Evolutionary conservation across 1,139 yeast genomes (phyloP), one percentile per base, ranked within the genome.

Genomic region (Pichia sp.): DNA sequence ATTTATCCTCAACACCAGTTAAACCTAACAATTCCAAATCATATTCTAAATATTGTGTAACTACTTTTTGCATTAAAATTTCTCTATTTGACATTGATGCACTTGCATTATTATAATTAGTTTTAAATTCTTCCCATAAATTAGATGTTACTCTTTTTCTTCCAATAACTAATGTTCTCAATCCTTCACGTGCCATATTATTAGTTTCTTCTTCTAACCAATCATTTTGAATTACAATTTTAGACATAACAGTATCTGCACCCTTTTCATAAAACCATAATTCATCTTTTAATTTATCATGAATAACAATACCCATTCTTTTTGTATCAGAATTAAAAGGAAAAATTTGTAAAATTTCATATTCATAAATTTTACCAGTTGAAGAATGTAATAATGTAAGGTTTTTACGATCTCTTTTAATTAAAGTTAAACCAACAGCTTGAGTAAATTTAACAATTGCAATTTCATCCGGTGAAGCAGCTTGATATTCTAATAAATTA

Each of bases 191-290:
- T 1, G 98, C 98, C 97, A 94, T 89, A 61, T 94, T 94, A 27
- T 90, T 84, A 0, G 96, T 87, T 67, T 94, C 99, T 67, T 94
- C 99, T 50, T 94, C 98, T 26, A 94, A 70, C 99, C 99, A 94
- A 64, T 92, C 97, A 63, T 83, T 90, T 39, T 77, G 75, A 57
- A 78, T 82, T 9, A 94, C 97, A 53, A 92, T 87, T 36, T 72
- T 73, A n/a, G 79, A 68, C 97, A 94, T 92, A 9, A 90, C 97
- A 0, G 95, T 83, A 65, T 94, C 99, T 2, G 99, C 99, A 51
- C 99, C 99, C 63, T 94, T 94, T 62, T 86, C 79, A 64, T 85
- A 70, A 64, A 94, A 94, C 88, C 89, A 86, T 33, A 80, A 66
- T 56, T 88, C 96, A 49, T 80, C 83, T 33, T 73, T 76, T 29